Percentiles rank a stretch among this genome's conserved stretches.
These are phyloP conservation scores for Leccinum pachyderme DNA, from an alignment of 1,284 basidiomycete genomes.

Conservation along the genomic window DNA sequence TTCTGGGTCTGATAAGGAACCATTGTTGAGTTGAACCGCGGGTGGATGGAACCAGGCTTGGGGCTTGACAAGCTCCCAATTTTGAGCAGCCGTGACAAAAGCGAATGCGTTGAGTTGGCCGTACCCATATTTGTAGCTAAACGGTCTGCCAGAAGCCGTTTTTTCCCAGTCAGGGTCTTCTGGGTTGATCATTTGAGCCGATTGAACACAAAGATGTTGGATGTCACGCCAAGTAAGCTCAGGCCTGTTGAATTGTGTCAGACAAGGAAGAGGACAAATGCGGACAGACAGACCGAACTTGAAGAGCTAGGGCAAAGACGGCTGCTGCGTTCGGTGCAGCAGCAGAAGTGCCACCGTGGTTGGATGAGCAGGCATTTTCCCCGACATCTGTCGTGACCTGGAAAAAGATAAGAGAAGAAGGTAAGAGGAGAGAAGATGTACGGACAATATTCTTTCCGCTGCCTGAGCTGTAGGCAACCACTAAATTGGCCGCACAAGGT, in stretches of 20 bases:
- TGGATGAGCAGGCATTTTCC: conserved; percentile 77
- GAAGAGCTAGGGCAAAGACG: conserved; percentile 84
- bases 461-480: conserved; percentile 97
- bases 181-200: conserved; percentile 78
- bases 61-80: conserved; percentile 89
- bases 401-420: conserved; percentile 17
- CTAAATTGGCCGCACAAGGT: conserved; percentile 93
- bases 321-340: conserved; percentile 96
- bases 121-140: conserved; percentile 98
- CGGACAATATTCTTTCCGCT: conserved; percentile 88
- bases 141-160: conserved; percentile 77
- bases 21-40: conserved; percentile 65
- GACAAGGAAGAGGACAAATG: background rate
- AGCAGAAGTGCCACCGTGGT: conserved; percentile 95
- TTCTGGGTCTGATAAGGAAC: conserved; percentile 55
- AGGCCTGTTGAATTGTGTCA: conserved; percentile 23
- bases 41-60: conserved; percentile 87
- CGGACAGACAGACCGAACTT: conserved; percentile 62
- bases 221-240: conserved; percentile 97
- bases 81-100: conserved; percentile 80
- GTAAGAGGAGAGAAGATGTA: conserved; percentile 20
- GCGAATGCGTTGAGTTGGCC: conserved; percentile 85
- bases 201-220: conserved; percentile 86
- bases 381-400: conserved; percentile 96
- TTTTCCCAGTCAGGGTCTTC: conserved; percentile 95